Evolutionary conservation across 371 early-diverging fungal genomes (phyloP).

Genomic region (Mucor irregularis): DNA sequence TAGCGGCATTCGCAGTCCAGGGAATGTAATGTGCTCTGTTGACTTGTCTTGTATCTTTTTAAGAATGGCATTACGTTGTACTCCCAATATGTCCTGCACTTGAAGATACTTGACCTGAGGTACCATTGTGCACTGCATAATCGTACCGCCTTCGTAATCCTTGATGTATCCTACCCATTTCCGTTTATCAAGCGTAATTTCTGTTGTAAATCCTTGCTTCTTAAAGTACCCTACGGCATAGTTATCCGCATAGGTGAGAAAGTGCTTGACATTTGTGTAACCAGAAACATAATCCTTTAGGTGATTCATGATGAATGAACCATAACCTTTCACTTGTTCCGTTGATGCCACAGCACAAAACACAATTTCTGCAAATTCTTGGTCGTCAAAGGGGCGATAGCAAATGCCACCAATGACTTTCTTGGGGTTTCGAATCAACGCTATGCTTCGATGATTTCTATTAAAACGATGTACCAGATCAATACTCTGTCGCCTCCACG

Average conservation of each 20-base stretch:
- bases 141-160: constrained; percentile 99
- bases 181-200: constrained; percentile 89
- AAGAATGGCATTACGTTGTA: constrained; percentile 78
- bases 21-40: constrained; percentile 76
- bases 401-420: constrained; percentile 98
- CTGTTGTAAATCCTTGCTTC: constrained; percentile 99
- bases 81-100: constrained; percentile 58
- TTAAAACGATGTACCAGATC: too few relatives aligned
- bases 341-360: constrained; percentile 98
- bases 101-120: constrained; percentile 60
- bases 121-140: constrained; percentile 85
- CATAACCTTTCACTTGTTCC: constrained; percentile 98
- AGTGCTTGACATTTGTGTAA: constrained; percentile 77
- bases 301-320: constrained; percentile 92
- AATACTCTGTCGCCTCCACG: background rate
- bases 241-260: constrained; percentile 99
- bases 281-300: constrained; percentile 86
- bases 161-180: constrained; percentile 99
- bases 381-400: constrained; percentile 90
- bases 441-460: constrained; percentile 86
- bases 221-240: constrained; percentile 99
- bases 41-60: constrained; percentile 79
- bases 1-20: constrained; percentile 72
- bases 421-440: constrained; percentile 55
- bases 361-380: constrained; percentile 98